phyloP scores from a whole-genome alignment of 805 yeast genomes.

The Grigorovia jiainica region DNA sequence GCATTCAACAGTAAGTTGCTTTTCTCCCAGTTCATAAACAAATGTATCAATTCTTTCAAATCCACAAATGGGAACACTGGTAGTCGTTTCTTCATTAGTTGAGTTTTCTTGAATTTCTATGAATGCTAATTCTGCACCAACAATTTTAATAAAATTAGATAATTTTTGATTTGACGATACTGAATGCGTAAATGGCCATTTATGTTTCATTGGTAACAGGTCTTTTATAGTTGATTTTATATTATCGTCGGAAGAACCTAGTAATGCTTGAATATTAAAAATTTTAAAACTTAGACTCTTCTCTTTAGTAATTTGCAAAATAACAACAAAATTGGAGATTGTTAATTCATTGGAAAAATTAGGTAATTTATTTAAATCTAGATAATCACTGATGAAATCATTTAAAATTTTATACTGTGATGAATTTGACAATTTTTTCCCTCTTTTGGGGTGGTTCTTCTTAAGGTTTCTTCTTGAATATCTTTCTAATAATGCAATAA shows the following conservation, averaged over 20 bases:
- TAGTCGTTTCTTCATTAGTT: constrained; percentile 4
- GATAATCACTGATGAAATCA: background rate
- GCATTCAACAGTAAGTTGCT: constrained; percentile 11
- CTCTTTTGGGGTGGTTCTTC: background rate
- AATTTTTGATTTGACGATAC: constrained; percentile 5
- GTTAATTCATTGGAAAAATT: constrained; percentile 16
- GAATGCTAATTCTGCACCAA: constrained; percentile 15
- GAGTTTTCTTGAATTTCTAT: constrained; percentile 8
- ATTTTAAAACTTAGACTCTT: constrained; percentile 17
- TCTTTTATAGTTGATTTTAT: background rate
- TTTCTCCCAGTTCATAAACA: constrained; percentile 11
- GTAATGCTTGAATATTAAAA: constrained; percentile 14
- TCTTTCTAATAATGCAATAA: constrained; percentile 8
- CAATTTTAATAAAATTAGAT: constrained; percentile 18
- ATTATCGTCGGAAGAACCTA: constrained; percentile 9
- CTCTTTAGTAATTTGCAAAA: constrained; percentile 13
- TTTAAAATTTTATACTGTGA: background rate
- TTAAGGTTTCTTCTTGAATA: background rate
- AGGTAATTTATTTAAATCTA: constrained; percentile 6
- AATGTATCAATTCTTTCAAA: constrained; percentile 25
- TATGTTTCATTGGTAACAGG: background rate
- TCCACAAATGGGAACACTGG: constrained; percentile 18
- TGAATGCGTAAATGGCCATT: background rate
- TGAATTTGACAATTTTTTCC: background rate
- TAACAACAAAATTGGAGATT: constrained; percentile 20